phyloP scores from a whole-genome alignment of 2,329 filamentous ascomycete species.

The Trichophyton verrucosum region DNA sequence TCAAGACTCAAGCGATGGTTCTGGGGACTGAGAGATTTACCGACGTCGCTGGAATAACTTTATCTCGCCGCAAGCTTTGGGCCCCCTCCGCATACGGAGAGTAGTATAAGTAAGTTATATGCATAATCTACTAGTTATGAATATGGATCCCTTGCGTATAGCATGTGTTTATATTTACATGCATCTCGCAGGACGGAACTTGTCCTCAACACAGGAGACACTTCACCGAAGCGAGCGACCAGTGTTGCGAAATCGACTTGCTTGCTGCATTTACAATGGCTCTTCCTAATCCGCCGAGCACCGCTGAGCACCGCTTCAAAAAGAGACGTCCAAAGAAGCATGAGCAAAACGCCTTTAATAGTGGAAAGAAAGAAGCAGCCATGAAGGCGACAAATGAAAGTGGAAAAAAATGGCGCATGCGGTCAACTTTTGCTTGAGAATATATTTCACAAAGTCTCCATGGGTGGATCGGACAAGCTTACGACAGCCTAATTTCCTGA shows the following conservation, averaged over 20 bases:
- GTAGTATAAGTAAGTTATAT: background rate
- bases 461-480: background rate
- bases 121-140: background rate
- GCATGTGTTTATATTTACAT: background rate
- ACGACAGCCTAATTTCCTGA: conserved; percentile 6
- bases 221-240: too few relatives aligned
- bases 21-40: background rate
- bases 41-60: background rate
- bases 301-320: too few relatives aligned
- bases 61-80: background rate
- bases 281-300: too few relatives aligned
- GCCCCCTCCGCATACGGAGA: background rate
- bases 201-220: background rate
- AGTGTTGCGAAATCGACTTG: too few relatives aligned
- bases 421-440: background rate
- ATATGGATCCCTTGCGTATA: background rate
- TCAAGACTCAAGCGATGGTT: background rate
- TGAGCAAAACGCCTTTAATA: background rate
- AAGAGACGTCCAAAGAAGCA: background rate
- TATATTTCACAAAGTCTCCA: background rate
- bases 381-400: background rate
- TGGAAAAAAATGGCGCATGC: background rate
- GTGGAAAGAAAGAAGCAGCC: background rate
- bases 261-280: too few relatives aligned
- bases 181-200: background rate